Percentiles rank a stretch among this genome's conserved stretches.
phyloP scores from a whole-genome alignment of 1,284 basidiomycete species.

The Singerocomus inundabilis region DNA sequence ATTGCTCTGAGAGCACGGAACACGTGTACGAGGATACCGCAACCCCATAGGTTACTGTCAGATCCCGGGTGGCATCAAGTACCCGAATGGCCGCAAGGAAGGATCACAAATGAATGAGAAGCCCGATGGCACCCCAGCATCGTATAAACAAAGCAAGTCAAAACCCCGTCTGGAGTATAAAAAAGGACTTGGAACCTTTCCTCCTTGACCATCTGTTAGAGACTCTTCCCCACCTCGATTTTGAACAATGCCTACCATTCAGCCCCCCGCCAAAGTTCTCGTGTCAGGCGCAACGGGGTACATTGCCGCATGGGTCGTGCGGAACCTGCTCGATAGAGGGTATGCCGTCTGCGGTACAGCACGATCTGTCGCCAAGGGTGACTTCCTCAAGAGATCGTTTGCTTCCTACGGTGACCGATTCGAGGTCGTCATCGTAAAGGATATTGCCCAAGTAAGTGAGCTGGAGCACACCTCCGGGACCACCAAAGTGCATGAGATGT shows the following conservation, averaged over 20 bases:
- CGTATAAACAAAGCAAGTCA: too few species aligned
- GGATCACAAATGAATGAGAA: too few species aligned
- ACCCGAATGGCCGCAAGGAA: too few species aligned
- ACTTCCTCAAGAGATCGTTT: constrained; percentile 43
- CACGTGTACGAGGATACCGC: too few species aligned
- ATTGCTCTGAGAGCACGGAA: too few species aligned
- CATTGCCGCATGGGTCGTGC: constrained; percentile 38
- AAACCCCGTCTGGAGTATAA: too few species aligned
- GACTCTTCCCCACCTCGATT: background rate
- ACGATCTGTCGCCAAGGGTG: constrained; percentile 40
- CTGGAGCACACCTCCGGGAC: too few species aligned
- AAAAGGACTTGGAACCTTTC: background rate
- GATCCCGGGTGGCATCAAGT: too few species aligned
- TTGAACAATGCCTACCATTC: constrained; percentile 39
- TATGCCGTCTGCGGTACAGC: constrained; percentile 51
- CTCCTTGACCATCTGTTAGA: too few species aligned
- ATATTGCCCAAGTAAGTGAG: constrained; percentile 44
- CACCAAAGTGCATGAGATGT: background rate
- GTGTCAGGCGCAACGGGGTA: constrained; percentile 42
- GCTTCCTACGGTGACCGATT: constrained; percentile 41
- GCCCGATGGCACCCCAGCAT: too few species aligned
- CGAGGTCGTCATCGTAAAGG: constrained; percentile 45
- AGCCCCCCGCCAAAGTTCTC: constrained; percentile 38
- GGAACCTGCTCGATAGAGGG: constrained; percentile 33
- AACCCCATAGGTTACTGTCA: too few species aligned